phyloP scores from a whole-genome alignment of 169 alveolate genomes.

The Babesia bigemina region DNA sequence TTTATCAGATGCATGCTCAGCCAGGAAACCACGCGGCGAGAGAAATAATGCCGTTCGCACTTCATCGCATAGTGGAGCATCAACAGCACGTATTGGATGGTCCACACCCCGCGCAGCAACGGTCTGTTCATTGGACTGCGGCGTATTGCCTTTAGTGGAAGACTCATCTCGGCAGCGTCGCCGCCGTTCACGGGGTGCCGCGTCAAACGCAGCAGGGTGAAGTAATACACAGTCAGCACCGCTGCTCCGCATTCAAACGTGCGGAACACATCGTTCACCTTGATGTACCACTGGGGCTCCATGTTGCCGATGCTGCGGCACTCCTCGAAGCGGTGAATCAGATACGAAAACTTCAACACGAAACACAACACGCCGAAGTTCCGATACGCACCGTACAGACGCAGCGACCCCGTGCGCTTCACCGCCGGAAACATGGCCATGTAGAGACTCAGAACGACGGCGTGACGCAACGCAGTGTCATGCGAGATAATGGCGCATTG shows the following conservation, averaged over 20 bases:
- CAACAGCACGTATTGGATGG: slow-evolving; percentile 16
- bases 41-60: slow-evolving; percentile 8
- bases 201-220: slow-evolving; percentile 3
- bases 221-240: slow-evolving; percentile 31
- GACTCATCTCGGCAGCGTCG: background rate
- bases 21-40: slow-evolving; percentile 1
- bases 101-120: slow-evolving; percentile 4
- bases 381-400: slow-evolving; percentile 7
- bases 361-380: slow-evolving; percentile 14
- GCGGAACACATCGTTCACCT: slow-evolving; percentile 8
- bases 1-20: background rate
- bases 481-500: slow-evolving; percentile 56
- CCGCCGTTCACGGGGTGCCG: background rate
- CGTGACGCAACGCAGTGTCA: slow-evolving; percentile 36
- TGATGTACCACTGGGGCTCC: slow-evolving; percentile 21
- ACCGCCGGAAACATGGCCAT: slow-evolving; percentile 19
- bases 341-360: slow-evolving; percentile 25
- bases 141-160: background rate
- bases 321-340: slow-evolving; percentile 32
- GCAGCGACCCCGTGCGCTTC: slow-evolving; percentile 9
- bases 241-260: slow-evolving; percentile 37
- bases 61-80: slow-evolving; percentile 42
- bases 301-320: slow-evolving; percentile 23
- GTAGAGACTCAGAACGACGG: slow-evolving; percentile 4
- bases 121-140: background rate